Base-by-base conservation (phyloP, 1,284 basidiomycete genomes). In the Ganoderma sp. region DNA sequence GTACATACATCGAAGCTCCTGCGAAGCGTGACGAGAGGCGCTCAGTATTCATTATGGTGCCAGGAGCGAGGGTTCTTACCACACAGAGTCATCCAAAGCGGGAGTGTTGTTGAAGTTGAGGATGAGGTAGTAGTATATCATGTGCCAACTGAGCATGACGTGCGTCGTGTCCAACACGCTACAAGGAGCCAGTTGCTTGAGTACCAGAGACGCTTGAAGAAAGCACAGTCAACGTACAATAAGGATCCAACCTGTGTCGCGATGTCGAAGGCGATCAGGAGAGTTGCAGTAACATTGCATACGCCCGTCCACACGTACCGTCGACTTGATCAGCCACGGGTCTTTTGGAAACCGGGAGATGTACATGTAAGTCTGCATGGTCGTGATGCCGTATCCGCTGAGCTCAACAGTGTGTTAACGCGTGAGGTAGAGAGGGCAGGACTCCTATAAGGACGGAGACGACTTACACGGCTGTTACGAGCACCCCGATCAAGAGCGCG, bases 41-140 rank as follows among this genome's bases (percentile, higher is more conserved):
- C 19, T 10, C 28, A 22, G 17, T 2, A 54, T 45, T 4, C 1
- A 14, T 5, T 22, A 14, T 6, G 10, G 28, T 34, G 32, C 2
- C 2, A 25, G 17, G 19, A 6, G 17, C 2, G 12, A 25, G 64
- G 59, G 22, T 1, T 3, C 48, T 10, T 14, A 72, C 71, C 71
- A 73, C 14, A 69, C 66, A 1, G 66, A 63, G 1, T 65, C 45
- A 1, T 65, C 42, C 37, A 73, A 34, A 0, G 69, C 71, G 2
- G 37, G 37, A 0, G 32, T 58, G 39, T 70, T 61, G 66, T 67
- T 37, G 69, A 69, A 73, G 58, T 73, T 73, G 62, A 66, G 39
- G 37, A 73, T 67, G 17, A 73, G 54, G 52, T 73, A 73, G 63
- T 71, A 70, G 60, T 73, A 73, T 17, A 68, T 63, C 67, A 71